Evolutionary conservation across 2,329 filamentous ascomycete genomes (phyloP).

Genomic region (Achaetomium macrosporum): DNA sequence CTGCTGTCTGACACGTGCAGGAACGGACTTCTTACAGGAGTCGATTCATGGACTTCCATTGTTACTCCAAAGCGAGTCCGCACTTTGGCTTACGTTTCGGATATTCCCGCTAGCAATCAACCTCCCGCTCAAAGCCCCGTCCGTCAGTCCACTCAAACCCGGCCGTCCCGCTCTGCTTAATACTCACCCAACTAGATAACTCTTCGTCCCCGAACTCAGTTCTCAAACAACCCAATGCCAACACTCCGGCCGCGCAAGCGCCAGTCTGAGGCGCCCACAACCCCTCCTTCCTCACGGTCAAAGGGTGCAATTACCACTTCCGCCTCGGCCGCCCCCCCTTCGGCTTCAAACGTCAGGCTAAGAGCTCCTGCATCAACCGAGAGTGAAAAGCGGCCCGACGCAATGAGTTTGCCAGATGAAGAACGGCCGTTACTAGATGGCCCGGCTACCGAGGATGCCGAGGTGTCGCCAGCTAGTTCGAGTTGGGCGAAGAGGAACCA

Average conservation of each 20-base stretch:
- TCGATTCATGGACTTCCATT: too few relatives aligned
- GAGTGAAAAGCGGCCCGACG: conserved; percentile 5
- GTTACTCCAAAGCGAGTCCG: too few relatives aligned
- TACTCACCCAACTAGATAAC: background rate
- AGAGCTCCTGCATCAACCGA: background rate
- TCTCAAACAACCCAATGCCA: conserved; percentile 6
- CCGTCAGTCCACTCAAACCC: too few relatives aligned
- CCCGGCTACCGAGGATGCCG: background rate
- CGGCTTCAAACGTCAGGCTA: conserved; percentile 6
- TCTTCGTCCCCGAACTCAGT: background rate
- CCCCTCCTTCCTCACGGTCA: background rate
- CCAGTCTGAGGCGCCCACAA: background rate
- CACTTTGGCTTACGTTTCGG: background rate
- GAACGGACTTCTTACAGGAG: too few relatives aligned
- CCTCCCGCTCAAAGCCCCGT: background rate
- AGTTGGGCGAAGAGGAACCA: conserved; percentile 34
- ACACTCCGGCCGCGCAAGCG: conserved; percentile 9
- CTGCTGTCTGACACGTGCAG: too few relatives aligned
- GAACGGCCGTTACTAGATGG: conserved; percentile 22
- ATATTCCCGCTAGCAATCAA: background rate
- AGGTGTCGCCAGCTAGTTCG: background rate
- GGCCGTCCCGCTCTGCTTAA: too few relatives aligned
- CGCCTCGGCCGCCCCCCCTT: background rate
- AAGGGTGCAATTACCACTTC: background rate
- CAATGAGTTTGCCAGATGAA: conserved; percentile 22